Percentiles rank a stretch among this genome's conserved stretches.
phyloP scores from a whole-genome alignment of 139 green algal species.

The Chlamydomonas sphaeroides region DNA sequence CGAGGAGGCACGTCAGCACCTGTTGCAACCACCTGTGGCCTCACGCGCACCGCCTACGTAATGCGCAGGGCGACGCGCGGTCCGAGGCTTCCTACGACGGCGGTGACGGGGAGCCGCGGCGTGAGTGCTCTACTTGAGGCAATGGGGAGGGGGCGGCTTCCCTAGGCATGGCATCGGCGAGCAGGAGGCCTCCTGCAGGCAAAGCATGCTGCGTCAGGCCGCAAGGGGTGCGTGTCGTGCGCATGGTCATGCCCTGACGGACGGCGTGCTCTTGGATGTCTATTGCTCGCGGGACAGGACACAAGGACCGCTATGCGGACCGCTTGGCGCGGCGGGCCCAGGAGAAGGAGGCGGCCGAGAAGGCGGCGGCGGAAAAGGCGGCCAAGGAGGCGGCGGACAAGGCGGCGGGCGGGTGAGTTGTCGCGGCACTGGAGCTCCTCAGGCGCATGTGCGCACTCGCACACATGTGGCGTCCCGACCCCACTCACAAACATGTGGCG shows the following conservation, averaged over 20 bases:
- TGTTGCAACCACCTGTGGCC: neutral
- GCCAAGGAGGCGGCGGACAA: neutral
- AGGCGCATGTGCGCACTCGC: neutral
- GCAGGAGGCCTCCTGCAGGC: no score
- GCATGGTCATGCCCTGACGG: neutral
- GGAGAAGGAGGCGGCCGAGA: neutral
- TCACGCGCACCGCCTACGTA: neutral
- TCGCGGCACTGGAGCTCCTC: neutral
- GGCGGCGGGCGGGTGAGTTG: neutral
- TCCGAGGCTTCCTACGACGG: constrained; percentile 17
- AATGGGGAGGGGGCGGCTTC: no score
- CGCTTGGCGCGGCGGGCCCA: neutral
- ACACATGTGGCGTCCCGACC: neutral
- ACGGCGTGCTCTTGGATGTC: neutral
- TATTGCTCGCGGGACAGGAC: neutral
- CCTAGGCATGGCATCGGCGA: no score
- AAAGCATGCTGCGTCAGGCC: neutral
- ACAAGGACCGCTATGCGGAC: constrained; percentile 25
- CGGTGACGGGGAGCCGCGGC: no score
- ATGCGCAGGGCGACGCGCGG: constrained; percentile 2
- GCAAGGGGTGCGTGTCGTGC: no score
- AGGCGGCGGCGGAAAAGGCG: neutral
- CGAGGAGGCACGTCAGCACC: neutral
- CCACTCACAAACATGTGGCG: neutral
- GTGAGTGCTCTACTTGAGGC: no score